These are phyloP conservation scores for Abrus pulchellus DNA, from an alignment of 306 rosid genomes.

Conservation along the genomic window DNA sequence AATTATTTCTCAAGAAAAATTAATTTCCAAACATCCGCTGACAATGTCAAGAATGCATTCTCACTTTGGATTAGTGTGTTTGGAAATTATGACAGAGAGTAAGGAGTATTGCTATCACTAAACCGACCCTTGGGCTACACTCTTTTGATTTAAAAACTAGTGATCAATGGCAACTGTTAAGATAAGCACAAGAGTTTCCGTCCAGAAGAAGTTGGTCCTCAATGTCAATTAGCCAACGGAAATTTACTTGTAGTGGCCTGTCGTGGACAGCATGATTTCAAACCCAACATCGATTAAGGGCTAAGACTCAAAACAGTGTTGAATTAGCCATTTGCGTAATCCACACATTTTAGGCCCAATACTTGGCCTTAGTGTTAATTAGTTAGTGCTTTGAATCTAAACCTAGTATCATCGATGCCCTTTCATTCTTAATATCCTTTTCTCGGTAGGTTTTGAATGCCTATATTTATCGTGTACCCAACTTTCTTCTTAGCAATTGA, in stretches of 20 bases:
- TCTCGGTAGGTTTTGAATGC: constrained; percentile 84
- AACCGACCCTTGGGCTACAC: background rate
- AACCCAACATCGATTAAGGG: constrained; percentile 52
- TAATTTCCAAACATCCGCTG: background rate
- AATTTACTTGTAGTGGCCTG: constrained; percentile 34
- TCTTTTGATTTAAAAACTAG: background rate
- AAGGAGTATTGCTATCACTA: background rate
- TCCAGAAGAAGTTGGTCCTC: constrained; percentile 43
- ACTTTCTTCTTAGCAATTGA: constrained; percentile 69
- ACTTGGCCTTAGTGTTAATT: constrained; percentile 21
- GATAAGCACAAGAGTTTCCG: constrained; percentile 39
- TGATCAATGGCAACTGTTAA: background rate
- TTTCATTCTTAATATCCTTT: constrained; percentile 56
- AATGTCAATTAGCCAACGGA: constrained; percentile 23
- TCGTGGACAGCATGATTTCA: constrained; percentile 43
- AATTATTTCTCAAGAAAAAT: background rate
- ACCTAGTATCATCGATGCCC: constrained; percentile 44
- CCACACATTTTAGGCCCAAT: constrained; percentile 41
- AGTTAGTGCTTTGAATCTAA: constrained; percentile 56
- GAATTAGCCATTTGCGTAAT: constrained; percentile 40
- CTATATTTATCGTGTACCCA: constrained; percentile 32
- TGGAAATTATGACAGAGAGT: background rate
- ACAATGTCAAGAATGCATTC: background rate
- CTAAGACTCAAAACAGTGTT: constrained; percentile 33
- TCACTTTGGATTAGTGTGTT: background rate